Evolutionary conservation across 768 basidiomycete species (phyloP).

Genomic region (Imleria badia): DNA sequence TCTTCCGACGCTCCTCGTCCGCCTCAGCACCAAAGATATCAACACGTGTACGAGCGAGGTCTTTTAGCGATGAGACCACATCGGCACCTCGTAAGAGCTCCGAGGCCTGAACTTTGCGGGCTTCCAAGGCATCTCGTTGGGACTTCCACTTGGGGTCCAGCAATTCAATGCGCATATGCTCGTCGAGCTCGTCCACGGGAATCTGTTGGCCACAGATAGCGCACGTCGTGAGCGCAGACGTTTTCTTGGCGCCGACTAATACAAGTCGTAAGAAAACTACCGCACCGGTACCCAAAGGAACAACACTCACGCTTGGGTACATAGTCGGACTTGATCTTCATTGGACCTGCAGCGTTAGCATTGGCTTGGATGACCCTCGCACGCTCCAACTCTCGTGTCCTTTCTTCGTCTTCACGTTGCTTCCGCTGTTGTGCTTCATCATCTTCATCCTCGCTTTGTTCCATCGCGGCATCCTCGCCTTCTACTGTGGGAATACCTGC

Average conservation of each 20-base stretch:
- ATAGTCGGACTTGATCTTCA: slow-evolving; percentile 97
- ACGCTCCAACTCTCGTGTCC: slow-evolving; percentile 66
- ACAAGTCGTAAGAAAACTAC: slow-evolving; percentile 7
- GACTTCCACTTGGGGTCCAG: slow-evolving; percentile 99
- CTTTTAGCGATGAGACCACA: slow-evolving; percentile 89
- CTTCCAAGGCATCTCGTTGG: slow-evolving; percentile 85
- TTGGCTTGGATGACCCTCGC: slow-evolving; percentile 81
- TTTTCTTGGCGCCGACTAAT: slow-evolving; percentile 64
- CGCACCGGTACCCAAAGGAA: neutral
- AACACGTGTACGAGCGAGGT: slow-evolving; percentile 91
- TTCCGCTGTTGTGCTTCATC: slow-evolving; percentile 58
- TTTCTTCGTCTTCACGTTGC: slow-evolving; percentile 68
- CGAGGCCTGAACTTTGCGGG: slow-evolving; percentile 85
- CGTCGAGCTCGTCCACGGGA: slow-evolving; percentile 91
- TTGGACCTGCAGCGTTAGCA: slow-evolving; percentile 72
- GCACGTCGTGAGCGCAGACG: slow-evolving; percentile 78
- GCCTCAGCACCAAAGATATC: slow-evolving; percentile 96
- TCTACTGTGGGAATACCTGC: slow-evolving; percentile 46
- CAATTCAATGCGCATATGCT: slow-evolving; percentile 98
- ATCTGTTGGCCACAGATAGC: slow-evolving; percentile 95
- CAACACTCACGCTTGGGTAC: slow-evolving; percentile 81
- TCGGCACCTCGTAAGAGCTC: slow-evolving; percentile 90
- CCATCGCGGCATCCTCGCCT: slow-evolving; percentile 62
- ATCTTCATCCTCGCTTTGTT: slow-evolving; percentile 87
- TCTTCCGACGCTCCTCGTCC: slow-evolving; percentile 86